These are phyloP conservation scores for Boletus tylopilopsis DNA, from an alignment of 768 basidiomycete genomes.

Conservation along the genomic window DNA sequence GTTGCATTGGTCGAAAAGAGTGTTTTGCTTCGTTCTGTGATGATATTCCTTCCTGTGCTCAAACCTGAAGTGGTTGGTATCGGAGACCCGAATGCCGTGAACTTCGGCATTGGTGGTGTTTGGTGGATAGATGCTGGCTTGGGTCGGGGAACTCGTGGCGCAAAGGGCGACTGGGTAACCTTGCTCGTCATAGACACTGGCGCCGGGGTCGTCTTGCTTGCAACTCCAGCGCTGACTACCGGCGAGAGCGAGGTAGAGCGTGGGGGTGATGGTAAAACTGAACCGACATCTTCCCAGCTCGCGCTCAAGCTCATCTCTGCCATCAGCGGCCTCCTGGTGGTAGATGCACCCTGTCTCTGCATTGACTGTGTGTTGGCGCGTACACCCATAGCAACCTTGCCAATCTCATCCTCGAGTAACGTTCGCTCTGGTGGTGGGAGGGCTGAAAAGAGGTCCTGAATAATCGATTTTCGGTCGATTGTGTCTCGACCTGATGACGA, in stretches of 20 bases:
- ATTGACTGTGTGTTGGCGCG: slow-evolving; percentile 7
- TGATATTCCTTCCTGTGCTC: slow-evolving; percentile 3
- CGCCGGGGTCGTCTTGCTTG: slow-evolving; percentile 1
- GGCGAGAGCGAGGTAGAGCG: slow-evolving; percentile 10
- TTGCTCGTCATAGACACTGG: not conserved
- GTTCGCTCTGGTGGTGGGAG: slow-evolving; percentile 62
- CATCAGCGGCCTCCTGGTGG: slow-evolving; percentile 19
- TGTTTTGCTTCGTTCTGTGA: slow-evolving; percentile 15
- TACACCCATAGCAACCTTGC: slow-evolving; percentile 29
- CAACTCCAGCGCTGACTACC: not conserved
- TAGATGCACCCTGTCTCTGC: slow-evolving; percentile 5
- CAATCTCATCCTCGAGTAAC: slow-evolving; percentile 58
- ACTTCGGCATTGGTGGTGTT: slow-evolving; percentile 16
- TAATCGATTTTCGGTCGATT: slow-evolving; percentile 58
- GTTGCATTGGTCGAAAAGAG: slow-evolving; percentile 9
- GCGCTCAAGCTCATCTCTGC: slow-evolving; percentile 44
- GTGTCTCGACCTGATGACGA: slow-evolving; percentile 19
- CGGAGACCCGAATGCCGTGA: slow-evolving; percentile 27
- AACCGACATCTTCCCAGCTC: slow-evolving; percentile 60
- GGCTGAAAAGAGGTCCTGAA: slow-evolving; percentile 62
- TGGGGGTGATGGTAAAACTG: slow-evolving; percentile 15
- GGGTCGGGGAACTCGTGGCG: not conserved
- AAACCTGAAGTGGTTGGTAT: slow-evolving; percentile 7
- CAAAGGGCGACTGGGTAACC: slow-evolving; percentile 8
- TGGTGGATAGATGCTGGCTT: slow-evolving; percentile 1